phyloP scores from a whole-genome alignment of 768 basidiomycete species.

The Panellus pusillus region DNA sequence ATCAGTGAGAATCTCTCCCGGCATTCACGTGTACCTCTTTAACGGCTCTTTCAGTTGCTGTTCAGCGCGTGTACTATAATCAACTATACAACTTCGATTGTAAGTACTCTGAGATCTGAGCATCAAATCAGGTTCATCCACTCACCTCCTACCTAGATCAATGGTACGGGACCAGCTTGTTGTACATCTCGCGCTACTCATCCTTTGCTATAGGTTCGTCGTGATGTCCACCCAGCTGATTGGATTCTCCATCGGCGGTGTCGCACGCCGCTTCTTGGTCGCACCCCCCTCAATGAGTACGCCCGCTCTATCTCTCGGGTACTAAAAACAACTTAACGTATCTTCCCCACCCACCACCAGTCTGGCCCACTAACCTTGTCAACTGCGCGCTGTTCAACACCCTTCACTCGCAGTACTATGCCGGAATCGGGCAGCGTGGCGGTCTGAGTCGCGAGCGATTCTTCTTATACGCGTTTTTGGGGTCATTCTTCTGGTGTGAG shows the following conservation, averaged over 20 bases:
- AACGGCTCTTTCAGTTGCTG: conserved; percentile 51
- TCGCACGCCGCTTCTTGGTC: conserved; percentile 76
- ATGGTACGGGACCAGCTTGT: conserved; percentile 32
- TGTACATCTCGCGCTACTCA: no score
- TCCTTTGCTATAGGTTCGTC: conserved; percentile 43
- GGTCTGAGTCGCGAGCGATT: conserved; percentile 77
- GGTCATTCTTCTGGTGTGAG: conserved; percentile 55
- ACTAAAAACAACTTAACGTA: no score
- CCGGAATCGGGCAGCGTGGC: conserved; percentile 61
- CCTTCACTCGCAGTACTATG: conserved; percentile 69
- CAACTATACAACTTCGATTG: conserved; percentile 61
- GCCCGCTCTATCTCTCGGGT: conserved; percentile 19
- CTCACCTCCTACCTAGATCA: conserved; percentile 47
- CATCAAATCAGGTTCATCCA: neutral
- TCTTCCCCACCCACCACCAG: conserved; percentile 32
- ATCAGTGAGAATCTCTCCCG: neutral
- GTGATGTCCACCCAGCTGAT: conserved; percentile 77
- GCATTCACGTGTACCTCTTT: no score
- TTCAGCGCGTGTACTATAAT: conserved; percentile 71
- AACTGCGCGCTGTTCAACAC: conserved; percentile 80
- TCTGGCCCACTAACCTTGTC: conserved; percentile 78
- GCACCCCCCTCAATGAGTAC: conserved; percentile 69
- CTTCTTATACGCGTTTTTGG: conserved; percentile 65
- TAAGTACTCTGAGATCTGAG: conserved; percentile 29
- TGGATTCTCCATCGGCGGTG: conserved; percentile 77